Evolutionary conservation across 192 early-diverging fungal species (phyloP), one percentile per base, ranked within the genome.

Genomic region (Jimgerdemannia flammicorona): DNA sequence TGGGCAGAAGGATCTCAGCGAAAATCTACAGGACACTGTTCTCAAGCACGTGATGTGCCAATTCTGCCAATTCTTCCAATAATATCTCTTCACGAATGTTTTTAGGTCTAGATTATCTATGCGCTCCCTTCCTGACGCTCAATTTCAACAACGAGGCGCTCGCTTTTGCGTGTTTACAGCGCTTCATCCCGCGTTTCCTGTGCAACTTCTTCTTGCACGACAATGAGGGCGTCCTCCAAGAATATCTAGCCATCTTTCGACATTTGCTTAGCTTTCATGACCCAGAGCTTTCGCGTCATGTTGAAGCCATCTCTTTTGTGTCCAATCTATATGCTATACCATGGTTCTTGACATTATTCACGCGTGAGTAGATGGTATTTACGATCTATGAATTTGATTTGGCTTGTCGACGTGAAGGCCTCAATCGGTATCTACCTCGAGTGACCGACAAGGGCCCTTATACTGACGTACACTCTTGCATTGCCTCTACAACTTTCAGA

Each of bases 271-370:
- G 89, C 39, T 93, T 88, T 64, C 90, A 91, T 77, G 93, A 95
- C 78, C 92, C 93, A 3, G 88, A 90, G 70, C 80, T 95, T 1
- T 89, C 92, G 0, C 79, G 75, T 40, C 91, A 93, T 75, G 70
- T 94, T 49, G 75, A 84, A 43, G 78, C 73, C 29, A 89, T 93
- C 69, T 88, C 87, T 0, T 88, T 93, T 70, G 77, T 83, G 4
- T 92, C 92, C 10, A 88, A 94, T 41, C 79, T 95, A 29, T 95
- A 91, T 77, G 93, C 92, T 4, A 92, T 95, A 43, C 89, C 91
- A 42, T 95, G 93, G 92, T 91, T 95, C 74, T 84, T 95, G 83
- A 95, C 93, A 1, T 72, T 95, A 40, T 95, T 92, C 78, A 91
- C 93, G 7, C 92, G 91, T 91, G 87, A 90, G 84, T 80, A 67